phyloP scores from a whole-genome alignment of 352 stramenopile genomes.

The Lagenidium giganteum region DNA sequence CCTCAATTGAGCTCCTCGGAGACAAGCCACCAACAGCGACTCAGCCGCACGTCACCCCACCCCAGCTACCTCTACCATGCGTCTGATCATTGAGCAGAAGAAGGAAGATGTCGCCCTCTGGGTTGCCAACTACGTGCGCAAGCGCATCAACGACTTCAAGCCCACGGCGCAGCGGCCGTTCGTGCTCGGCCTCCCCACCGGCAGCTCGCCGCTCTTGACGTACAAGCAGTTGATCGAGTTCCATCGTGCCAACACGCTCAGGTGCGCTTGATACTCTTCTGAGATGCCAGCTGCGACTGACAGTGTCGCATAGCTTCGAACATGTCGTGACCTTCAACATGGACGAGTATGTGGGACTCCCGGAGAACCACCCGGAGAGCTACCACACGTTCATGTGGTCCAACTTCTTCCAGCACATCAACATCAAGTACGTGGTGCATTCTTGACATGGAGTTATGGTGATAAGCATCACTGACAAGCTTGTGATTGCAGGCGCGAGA shows the following conservation, averaged over 20 bases:
- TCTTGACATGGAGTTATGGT: too few relatives aligned
- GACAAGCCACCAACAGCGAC: not conserved
- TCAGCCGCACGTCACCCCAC: not conserved
- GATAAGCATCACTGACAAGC: not conserved
- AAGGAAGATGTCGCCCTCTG: slow-evolving; percentile 56
- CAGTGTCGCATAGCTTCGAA: slow-evolving; percentile 45
- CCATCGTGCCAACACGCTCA: slow-evolving; percentile 29
- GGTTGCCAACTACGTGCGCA: slow-evolving; percentile 77
- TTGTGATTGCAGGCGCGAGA: slow-evolving; percentile 43
- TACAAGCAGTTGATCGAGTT: slow-evolving; percentile 83
- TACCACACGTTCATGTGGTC: slow-evolving; percentile 91
- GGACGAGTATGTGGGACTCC: slow-evolving; percentile 85
- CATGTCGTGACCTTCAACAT: slow-evolving; percentile 91
- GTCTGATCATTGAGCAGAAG: slow-evolving; percentile 83
- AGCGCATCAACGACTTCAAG: slow-evolving; percentile 75
- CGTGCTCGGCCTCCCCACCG: slow-evolving; percentile 83
- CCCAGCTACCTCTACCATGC: slow-evolving; percentile 44
- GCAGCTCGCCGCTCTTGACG: slow-evolving; percentile 77
- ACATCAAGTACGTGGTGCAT: slow-evolving; percentile 59
- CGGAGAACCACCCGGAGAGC: slow-evolving; percentile 76
- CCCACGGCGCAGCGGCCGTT: slow-evolving; percentile 73
- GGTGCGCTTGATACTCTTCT: slow-evolving; percentile 7
- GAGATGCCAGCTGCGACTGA: not conserved
- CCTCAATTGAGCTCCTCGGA: not conserved
- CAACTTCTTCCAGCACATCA: slow-evolving; percentile 86